Conservation (phyloP, 768 basidiomycete species). For the Fomitopsis pulvina region DNA sequence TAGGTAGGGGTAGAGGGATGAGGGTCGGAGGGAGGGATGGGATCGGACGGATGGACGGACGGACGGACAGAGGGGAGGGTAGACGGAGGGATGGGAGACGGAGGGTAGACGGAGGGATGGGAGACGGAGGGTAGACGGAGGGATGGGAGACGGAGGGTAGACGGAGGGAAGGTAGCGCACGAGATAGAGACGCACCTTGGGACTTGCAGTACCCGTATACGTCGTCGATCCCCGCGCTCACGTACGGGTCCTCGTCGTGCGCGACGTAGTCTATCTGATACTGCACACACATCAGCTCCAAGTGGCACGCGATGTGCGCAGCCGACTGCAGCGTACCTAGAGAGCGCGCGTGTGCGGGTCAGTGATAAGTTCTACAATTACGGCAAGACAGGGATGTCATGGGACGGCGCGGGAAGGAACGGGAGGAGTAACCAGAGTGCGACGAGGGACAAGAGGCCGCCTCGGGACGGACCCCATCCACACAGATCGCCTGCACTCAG, state of each 20-base stretch:
- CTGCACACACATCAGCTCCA: constrained; percentile 6
- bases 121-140: background rate
- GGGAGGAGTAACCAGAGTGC: too few relatives aligned
- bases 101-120: background rate
- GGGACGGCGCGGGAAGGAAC: too few relatives aligned
- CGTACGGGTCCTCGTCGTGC: constrained; percentile 91
- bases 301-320: background rate
- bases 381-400: too few relatives aligned
- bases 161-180: too few relatives aligned
- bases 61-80: background rate
- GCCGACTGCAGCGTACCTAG: constrained; percentile 5
- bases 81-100: background rate
- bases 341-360: background rate
- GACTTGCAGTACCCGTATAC: constrained; percentile 79
- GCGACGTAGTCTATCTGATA: constrained; percentile 94
- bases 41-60: background rate
- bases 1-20: too few relatives aligned
- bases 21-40: background rate
- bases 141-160: background rate
- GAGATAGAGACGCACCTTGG: constrained; percentile 58
- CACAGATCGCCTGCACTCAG: too few relatives aligned
- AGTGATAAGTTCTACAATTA: too few relatives aligned
- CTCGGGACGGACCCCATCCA: too few relatives aligned
- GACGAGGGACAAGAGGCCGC: too few relatives aligned
- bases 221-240: constrained; percentile 72